These are phyloP conservation scores for Boletus rex-veris DNA, from an alignment of 768 basidiomycete genomes.

Conservation along the genomic window DNA sequence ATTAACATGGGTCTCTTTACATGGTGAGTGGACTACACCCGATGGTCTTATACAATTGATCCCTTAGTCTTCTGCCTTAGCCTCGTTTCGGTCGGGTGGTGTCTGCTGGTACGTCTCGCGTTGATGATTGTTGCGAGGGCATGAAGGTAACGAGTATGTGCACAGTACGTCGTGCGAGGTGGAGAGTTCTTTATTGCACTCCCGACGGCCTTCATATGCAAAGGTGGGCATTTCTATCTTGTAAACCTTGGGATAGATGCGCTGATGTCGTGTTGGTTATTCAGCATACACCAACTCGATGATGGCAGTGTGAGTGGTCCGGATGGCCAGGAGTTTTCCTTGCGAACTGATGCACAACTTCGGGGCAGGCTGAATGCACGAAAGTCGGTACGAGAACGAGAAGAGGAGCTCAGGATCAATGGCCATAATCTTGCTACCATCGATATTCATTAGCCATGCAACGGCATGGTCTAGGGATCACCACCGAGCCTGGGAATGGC, in stretches of 20 bases:
- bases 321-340: neutral
- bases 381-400: neutral
- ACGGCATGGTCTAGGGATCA: no score
- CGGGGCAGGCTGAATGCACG: constrained; percentile 12
- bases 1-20: constrained; percentile 14
- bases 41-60: neutral
- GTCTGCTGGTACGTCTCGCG: neutral
- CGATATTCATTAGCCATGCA: neutral
- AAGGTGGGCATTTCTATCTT: neutral
- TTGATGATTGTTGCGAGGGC: no score
- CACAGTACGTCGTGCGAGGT: neutral
- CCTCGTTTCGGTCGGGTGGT: constrained; percentile 9
- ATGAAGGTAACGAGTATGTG: neutral
- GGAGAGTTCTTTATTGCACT: neutral
- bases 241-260: neutral
- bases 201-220: constrained; percentile 1
- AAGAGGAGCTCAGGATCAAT: neutral
- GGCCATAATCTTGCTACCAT: constrained; percentile 3
- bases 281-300: constrained; percentile 13
- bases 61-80: neutral
- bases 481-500: no score
- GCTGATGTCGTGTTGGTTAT: neutral
- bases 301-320: constrained; percentile 11
- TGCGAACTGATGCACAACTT: neutral
- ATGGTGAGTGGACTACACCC: neutral